Evolutionary conservation across 306 rosid species (phyloP).

Genomic region (Castanea crenata): DNA sequence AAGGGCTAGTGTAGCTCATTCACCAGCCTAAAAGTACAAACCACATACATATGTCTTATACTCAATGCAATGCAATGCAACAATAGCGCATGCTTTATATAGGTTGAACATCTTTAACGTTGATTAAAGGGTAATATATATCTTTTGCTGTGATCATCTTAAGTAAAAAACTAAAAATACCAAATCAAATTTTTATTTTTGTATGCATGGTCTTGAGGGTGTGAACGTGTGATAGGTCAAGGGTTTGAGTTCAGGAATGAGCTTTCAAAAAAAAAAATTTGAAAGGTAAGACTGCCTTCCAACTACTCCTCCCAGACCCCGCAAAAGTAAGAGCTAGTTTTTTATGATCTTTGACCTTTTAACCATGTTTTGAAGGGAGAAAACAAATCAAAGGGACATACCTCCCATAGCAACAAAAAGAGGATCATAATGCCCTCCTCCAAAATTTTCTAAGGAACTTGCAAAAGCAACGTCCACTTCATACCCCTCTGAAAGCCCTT

Average conservation of each 20-base stretch:
- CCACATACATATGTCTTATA: not conserved
- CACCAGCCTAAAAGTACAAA: slow-evolving; percentile 4
- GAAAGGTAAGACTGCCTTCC: too few species aligned
- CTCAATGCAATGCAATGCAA: not conserved
- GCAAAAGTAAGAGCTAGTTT: too few species aligned
- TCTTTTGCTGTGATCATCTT: slow-evolving; percentile 6
- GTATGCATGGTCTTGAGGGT: not conserved
- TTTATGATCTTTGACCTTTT: too few species aligned
- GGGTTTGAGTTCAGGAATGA: too few species aligned
- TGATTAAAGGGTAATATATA: slow-evolving; percentile 17
- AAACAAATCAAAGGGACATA: slow-evolving; percentile 24
- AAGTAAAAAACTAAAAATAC: slow-evolving; percentile 9
- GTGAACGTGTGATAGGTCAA: too few species aligned
- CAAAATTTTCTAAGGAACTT: slow-evolving; percentile 82
- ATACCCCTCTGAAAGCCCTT: slow-evolving; percentile 91
- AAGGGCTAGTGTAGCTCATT: slow-evolving; percentile 6
- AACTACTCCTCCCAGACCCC: too few species aligned
- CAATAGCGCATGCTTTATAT: not conserved
- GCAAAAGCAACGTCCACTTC: slow-evolving; percentile 90
- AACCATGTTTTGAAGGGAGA: slow-evolving; percentile 2
- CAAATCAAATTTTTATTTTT: not conserved
- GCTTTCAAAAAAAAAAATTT: too few species aligned
- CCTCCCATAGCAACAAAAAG: slow-evolving; percentile 93
- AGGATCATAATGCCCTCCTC: slow-evolving; percentile 92
- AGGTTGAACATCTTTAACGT: slow-evolving; percentile 14